Evolutionary conservation across 345 rosid genomes (phyloP).

Genomic region (Melaleuca quinquenervia): DNA sequence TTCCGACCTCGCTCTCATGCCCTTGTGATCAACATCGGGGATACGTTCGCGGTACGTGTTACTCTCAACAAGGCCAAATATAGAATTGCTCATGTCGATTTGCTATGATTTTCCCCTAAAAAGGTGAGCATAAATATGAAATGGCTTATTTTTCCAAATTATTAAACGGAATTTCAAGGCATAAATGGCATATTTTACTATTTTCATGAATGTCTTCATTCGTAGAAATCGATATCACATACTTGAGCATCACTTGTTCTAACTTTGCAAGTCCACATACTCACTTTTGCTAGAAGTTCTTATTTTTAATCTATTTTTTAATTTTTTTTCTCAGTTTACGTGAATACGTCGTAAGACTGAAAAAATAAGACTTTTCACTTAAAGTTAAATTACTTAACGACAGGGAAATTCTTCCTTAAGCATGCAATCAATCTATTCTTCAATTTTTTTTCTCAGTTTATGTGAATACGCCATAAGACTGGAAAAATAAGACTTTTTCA

Average conservation of each 20-base stretch:
- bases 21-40: slow-evolving; percentile 49
- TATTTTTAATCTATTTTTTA: too few relatives aligned
- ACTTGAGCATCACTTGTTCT: neutral
- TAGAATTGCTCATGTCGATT: neutral
- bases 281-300: neutral
- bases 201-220: neutral
- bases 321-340: neutral
- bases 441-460: neutral
- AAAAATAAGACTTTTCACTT: neutral
- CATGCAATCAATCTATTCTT: too few relatives aligned
- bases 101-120: neutral
- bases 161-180: neutral
- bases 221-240: neutral
- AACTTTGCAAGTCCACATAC: neutral
- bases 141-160: neutral
- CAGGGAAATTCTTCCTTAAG: neutral
- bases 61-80: neutral
- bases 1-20: slow-evolving; percentile 31
- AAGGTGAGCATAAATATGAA: neutral
- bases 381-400: neutral
- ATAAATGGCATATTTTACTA: neutral
- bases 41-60: slow-evolving; percentile 34
- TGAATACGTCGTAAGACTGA: neutral
- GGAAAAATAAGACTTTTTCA: neutral
- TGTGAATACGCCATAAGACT: neutral